phyloP scores from a whole-genome alignment of 176 grass and related monocot genomes.

The Bolboschoenus planiculmis region DNA sequence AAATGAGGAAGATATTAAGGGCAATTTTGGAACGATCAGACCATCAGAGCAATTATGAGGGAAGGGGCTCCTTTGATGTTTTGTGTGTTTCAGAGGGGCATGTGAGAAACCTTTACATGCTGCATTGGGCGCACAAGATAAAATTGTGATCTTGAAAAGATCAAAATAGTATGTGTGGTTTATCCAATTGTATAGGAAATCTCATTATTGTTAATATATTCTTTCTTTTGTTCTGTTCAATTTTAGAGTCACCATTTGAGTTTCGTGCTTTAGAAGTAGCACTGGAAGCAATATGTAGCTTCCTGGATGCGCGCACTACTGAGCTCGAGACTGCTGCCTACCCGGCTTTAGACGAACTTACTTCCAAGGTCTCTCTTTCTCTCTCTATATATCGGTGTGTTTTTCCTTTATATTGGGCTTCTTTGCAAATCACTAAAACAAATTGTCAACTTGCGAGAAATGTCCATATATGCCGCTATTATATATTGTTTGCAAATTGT shows the following conservation, averaged over 20 bases:
- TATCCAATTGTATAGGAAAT: background rate
- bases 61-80: background rate
- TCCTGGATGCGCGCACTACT: conserved; percentile 71
- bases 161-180: background rate
- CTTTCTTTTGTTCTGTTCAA: conserved; percentile 26
- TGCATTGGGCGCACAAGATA: background rate
- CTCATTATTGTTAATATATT: background rate
- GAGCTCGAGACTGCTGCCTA: conserved; percentile 86
- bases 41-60: background rate
- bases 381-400: background rate
- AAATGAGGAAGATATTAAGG: background rate
- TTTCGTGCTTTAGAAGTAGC: conserved; percentile 88
- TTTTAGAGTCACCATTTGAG: conserved; percentile 80
- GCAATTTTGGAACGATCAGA: background rate
- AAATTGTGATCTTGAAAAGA: background rate
- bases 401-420: background rate
- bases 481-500: background rate
- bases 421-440: background rate
- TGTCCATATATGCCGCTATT: background rate
- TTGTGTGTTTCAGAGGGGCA: background rate
- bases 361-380: conserved; percentile 52
- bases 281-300: conserved; percentile 93
- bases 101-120: background rate
- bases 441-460: background rate
- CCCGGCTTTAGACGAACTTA: conserved; percentile 90